Conservation (phyloP, 2,329 filamentous ascomycete genomes). For the Endoconidiophora polonica region DNA sequence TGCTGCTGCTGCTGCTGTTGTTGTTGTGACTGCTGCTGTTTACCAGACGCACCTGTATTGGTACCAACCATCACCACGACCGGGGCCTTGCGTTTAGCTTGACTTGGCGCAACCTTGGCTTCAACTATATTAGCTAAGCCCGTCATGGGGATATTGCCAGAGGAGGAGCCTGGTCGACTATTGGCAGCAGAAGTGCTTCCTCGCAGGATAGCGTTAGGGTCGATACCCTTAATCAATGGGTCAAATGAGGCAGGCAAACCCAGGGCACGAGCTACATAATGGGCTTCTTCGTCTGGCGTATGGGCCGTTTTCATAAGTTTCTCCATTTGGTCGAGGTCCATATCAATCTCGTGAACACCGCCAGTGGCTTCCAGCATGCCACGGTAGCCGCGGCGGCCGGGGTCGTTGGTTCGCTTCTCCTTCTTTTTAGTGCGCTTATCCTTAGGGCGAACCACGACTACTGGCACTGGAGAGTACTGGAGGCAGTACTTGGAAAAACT, state of each 20-base stretch:
- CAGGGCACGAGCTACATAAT: conserved; percentile 45
- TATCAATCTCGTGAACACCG: conserved; percentile 41
- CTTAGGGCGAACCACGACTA: conserved; percentile 77
- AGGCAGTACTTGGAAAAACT: conserved; percentile 90
- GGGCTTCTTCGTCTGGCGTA: conserved; percentile 45
- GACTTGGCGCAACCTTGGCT: neutral
- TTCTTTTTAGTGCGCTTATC: conserved; percentile 85
- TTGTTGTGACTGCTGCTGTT: neutral
- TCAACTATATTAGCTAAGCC: neutral
- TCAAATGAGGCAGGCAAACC: conserved; percentile 47
- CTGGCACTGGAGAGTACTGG: conserved; percentile 82
- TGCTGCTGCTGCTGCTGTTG: neutral
- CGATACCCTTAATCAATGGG: conserved; percentile 43
- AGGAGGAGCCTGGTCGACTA: conserved; percentile 6
- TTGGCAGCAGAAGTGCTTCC: conserved; percentile 12
- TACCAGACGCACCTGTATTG: neutral
- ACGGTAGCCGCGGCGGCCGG: conserved; percentile 57
- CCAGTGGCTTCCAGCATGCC: conserved; percentile 53
- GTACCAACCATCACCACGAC: neutral
- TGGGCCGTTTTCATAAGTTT: conserved; percentile 35
- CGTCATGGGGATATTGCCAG: neutral
- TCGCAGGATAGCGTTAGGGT: conserved; percentile 18
- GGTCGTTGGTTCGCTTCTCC: conserved; percentile 64
- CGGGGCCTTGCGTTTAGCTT: neutral
- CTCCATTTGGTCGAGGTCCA: conserved; percentile 34